Evolutionary conservation across 495 filamentous ascomycete genomes (phyloP), one percentile per base, ranked within the genome.

Genomic region (Hyphodiscus hymeniophilus): DNA sequence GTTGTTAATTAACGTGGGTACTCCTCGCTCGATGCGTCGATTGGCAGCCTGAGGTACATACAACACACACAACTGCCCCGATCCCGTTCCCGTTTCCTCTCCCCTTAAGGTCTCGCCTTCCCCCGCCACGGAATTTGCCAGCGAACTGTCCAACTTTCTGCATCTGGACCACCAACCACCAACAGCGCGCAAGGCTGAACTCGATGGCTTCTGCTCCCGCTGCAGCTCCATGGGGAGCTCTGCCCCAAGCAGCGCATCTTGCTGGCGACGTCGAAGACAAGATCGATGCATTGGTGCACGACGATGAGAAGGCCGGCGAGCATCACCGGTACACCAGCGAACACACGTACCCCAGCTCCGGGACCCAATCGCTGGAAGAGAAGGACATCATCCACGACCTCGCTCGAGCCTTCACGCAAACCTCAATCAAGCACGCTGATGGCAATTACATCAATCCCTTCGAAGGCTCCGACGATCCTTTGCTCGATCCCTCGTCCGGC

Each of bases 401-500:
- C 13, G 57, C 53, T 8, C 47, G 57, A 23, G 42, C 49, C 12
- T 13, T 60, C 11, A 60, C 57, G 10, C 45, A 60, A 26, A 38
- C 39, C 2, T 60, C 57, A 1, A 15, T 56, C 23, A 53, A 47
- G 30, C 17, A 51, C 31, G 10, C 47, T 10, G 10, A 48, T 31
- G 53, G 49, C 28, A 43, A 47, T 11, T 28, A 51, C 28, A 34
- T 51, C 34, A 60, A 60, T 40, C 57, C 57, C 2, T 60, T 60
- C 31, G 15, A 45, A 20, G 43, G 41, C 2, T 42, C 39, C 2
- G 47, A 54, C 15, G 48, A 60, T 32, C 57, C 57, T 15, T 11
- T 43, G 0, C 36, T 60, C 1, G 51, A 82, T 52, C 78, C 78
- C 23, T 58, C 64, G 35, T 71, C 71, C 21, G 60, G 61, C 22